Evolutionary conservation across 1,284 basidiomycete species (phyloP).

Genomic region (Leccinum griseonigrum): DNA sequence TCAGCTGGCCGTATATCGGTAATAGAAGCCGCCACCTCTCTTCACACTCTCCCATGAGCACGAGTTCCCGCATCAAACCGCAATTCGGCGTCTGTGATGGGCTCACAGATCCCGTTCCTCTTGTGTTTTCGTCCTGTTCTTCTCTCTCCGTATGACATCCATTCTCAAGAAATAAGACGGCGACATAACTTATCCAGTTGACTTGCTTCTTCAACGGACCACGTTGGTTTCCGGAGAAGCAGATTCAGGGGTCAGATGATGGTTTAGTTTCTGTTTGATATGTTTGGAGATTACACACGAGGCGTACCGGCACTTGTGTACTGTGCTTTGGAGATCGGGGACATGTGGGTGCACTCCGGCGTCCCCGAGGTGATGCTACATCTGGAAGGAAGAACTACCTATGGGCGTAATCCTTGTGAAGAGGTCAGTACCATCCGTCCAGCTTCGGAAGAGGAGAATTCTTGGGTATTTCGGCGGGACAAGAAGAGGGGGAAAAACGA

Average conservation of each 20-base stretch:
- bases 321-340: slow-evolving; percentile 16
- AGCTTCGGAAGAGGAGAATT: background rate
- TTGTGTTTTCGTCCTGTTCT: slow-evolving; percentile 19
- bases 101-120: slow-evolving; percentile 22
- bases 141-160: slow-evolving; percentile 28
- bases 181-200: slow-evolving; percentile 15
- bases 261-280: slow-evolving; percentile 11
- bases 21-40: slow-evolving; percentile 31
- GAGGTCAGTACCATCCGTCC: background rate
- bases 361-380: slow-evolving; percentile 29
- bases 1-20: slow-evolving; percentile 10
- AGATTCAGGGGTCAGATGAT: slow-evolving; percentile 9
- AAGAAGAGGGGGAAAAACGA: background rate
- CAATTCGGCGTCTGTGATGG: slow-evolving; percentile 30
- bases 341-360: slow-evolving; percentile 21
- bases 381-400: slow-evolving; percentile 18
- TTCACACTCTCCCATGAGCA: slow-evolving; percentile 20
- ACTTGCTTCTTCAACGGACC: slow-evolving; percentile 27
- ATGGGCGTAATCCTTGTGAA: background rate
- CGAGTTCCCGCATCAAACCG: slow-evolving; percentile 31
- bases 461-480: background rate
- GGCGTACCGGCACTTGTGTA: slow-evolving; percentile 11
- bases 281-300: slow-evolving; percentile 19
- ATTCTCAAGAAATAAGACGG: slow-evolving; percentile 22
- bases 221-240: slow-evolving; percentile 12